Evolutionary conservation across 2,329 filamentous ascomycete species (phyloP), one percentile per base, ranked within the genome.

Genomic region (Fusarium gaditjirri): DNA sequence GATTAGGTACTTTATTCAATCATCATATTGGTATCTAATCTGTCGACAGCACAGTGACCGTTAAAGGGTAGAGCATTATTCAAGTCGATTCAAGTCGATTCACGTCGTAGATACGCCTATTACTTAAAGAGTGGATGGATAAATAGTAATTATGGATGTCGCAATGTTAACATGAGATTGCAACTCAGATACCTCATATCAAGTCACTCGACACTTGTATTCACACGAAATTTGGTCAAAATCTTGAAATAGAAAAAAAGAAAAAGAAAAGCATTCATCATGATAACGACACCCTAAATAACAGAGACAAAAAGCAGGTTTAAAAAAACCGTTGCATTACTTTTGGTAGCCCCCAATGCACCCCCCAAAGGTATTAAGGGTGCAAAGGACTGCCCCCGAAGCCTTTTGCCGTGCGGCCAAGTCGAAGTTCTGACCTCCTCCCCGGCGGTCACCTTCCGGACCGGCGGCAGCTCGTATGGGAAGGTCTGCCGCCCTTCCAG

Each of bases 281-380:
- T 81, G 69, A 77, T 76, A 80, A 77, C 74, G 73, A 80, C 78
- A 78, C 80, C 65, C 79, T 80, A 80, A 79, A 80, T 81, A 81
- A 67, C 78, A 80, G 73, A 74, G 72, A 76, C 76, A 77, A 79
- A 79, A 76, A 78, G 77, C 77, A 80, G 68, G 75, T 74, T 75
- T 35, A n/a, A 62, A 76, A 76, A 78, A 77, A 77, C 78, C 78
- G 75, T 81, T 80, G 81, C 81, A 82, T 83, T 83, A 83, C 81
- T 83, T 83, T 83, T 83, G 78, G 80, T 80, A 80, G 77, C 77
- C 65, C 81, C 70, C 79, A 72, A 78, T 77, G 73, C 81, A 81
- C 81, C 80, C 75, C 65, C 65, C 50, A 64, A 64, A 73, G 75
- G 70, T 73, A 80, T 78, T 79, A 68, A 82, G 80, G 80, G 79